Evolutionary conservation across 331 rosid species (phyloP), one percentile per base, ranked within the genome.

Genomic region (Phaseolus coccineus): DNA sequence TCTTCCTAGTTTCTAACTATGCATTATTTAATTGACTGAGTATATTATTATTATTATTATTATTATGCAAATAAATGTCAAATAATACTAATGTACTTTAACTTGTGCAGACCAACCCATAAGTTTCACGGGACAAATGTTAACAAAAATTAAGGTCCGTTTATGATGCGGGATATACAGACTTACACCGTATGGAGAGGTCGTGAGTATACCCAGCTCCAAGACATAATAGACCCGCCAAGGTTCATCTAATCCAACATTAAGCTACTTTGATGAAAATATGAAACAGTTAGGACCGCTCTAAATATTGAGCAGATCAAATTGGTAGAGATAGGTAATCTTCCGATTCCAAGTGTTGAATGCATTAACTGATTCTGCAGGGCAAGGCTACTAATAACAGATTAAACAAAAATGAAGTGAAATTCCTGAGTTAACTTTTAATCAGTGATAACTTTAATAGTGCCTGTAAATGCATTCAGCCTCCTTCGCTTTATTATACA

Each of bases 401-500:
- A 61, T 69, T 64, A 30, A 58, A 16, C 3, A 37, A 67, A 35
- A 48, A 11, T 4, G 25, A 59, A 25, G 62, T 8, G 59, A 64
- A 70, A 40, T 14, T 47, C 69, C 13, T 33, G 44, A 30, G 66
- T 35, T 19, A 27, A 73, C 28, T 47, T 28, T 59, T 37, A 42
- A 16, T 63, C 33, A 58, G 28, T 28, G 28, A 69, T 44, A 63
- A 10, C 76, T 35, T 46, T 24, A 83, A 52, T 30, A 33, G 50
- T 19, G 42, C 39, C 63, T 25, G 8, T 30, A 16, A 6, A 73
- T 51, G 76, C 62, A 77, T 74, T 69, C 7, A 69, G 46, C 77
- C 64, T 48, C 79, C 74, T 31, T 11, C 44, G 33, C 77, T 27
- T 56, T 0, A 66, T 73, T 80, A 91, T 16, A 31, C 57, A 79